Percentiles rank a stretch among this genome's conserved stretches.
Evolutionary conservation across 75 land plant genomes (phyloP).

Genomic region (Azolla pinnata): DNA sequence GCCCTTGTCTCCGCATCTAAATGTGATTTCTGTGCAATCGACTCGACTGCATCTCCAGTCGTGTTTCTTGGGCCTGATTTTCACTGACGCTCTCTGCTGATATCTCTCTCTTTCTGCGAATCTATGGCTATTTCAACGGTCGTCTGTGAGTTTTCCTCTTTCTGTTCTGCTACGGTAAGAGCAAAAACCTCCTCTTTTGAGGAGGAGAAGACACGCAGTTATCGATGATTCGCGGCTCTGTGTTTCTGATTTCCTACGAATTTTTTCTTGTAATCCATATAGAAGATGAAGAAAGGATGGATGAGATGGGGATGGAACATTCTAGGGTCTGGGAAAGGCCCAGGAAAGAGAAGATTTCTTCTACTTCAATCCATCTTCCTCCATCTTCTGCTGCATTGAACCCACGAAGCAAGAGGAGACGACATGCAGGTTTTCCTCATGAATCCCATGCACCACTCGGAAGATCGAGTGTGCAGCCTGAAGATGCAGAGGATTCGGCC

Average conservation of each 20-base stretch:
- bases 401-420: conserved; percentile 25
- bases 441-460: conserved; percentile 15
- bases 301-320: background rate
- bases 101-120: background rate
- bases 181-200: too few relatives aligned
- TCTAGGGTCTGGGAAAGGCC: conserved; percentile 9
- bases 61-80: background rate
- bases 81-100: background rate
- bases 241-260: background rate
- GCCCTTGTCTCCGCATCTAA: background rate
- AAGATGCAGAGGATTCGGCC: conserved; percentile 33
- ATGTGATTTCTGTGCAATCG: background rate
- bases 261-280: background rate
- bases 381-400: conserved; percentile 1
- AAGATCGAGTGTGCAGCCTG: conserved; percentile 12
- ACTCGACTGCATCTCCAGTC: background rate
- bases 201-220: background rate
- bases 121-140: background rate
- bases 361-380: too few relatives aligned
- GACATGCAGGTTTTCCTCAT: conserved; percentile 12
- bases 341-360: conserved; percentile 6
- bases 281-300: conserved; percentile 11
- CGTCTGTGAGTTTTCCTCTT: background rate
- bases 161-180: background rate
- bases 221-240: background rate